Percentiles rank a stretch among this genome's conserved stretches.
Conservation (phyloP, 352 stramenopile species). For the Nothophytophthora sp. region DNA sequence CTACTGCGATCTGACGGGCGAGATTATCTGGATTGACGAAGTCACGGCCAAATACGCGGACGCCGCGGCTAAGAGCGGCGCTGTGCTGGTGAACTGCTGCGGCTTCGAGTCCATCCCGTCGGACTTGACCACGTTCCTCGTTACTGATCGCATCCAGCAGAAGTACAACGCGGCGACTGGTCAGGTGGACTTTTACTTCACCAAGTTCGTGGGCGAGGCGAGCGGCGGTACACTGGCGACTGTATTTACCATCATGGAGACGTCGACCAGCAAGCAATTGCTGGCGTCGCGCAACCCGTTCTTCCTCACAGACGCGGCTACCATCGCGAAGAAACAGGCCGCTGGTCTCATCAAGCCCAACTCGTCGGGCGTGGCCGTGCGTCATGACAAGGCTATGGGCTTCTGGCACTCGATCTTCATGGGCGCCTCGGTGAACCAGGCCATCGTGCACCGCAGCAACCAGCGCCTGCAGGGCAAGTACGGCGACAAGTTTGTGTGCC, state of each 20-base stretch:
- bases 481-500: constrained; percentile 63
- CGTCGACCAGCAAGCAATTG: constrained; percentile 41
- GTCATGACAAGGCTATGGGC: constrained; percentile 70
- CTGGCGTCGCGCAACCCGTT: constrained; percentile 49
- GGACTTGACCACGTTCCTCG: constrained; percentile 77
- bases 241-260: constrained; percentile 63
- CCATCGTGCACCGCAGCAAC: constrained; percentile 79
- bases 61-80: constrained; percentile 58
- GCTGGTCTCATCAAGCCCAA: constrained; percentile 41
- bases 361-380: constrained; percentile 31
- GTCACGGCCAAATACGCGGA: constrained; percentile 77
- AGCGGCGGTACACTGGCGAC: constrained; percentile 64
- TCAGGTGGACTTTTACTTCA: constrained; percentile 52
- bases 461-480: constrained; percentile 58
- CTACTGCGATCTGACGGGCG: constrained; percentile 93
- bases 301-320: constrained; percentile 54
- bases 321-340: constrained; percentile 32
- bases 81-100: constrained; percentile 86
- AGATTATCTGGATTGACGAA: constrained; percentile 82
- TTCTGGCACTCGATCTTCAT: constrained; percentile 76
- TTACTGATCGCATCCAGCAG: constrained; percentile 67
- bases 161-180: constrained; percentile 40
- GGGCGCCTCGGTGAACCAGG: constrained; percentile 79
- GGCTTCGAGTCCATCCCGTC: constrained; percentile 91
- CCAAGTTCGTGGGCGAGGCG: constrained; percentile 44